phyloP scores from a whole-genome alignment of 495 filamentous ascomycete species.

The Daldinia grandis region DNA sequence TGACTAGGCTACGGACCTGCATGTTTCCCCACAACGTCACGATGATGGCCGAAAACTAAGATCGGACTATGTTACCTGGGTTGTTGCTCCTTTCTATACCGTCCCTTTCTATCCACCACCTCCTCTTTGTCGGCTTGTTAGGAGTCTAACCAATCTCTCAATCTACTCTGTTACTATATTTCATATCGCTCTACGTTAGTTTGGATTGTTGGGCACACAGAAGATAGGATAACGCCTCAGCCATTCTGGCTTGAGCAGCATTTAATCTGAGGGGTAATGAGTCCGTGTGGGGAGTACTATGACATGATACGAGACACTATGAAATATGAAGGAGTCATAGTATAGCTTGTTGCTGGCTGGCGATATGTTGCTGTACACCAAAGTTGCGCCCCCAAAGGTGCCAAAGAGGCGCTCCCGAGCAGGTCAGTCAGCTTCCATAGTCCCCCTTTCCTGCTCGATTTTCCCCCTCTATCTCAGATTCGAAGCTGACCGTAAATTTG shows the following conservation, averaged over 20 bases:
- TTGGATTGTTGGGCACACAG: constrained; percentile 2
- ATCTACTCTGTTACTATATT: neutral
- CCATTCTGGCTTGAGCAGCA: constrained; percentile 13
- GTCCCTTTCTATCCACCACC: constrained; percentile 5
- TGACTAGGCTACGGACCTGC: constrained; percentile 21
- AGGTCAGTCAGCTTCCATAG: constrained; percentile 55
- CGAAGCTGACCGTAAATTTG: constrained; percentile 31
- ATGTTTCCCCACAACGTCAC: constrained; percentile 37
- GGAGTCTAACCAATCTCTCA: constrained; percentile 14
- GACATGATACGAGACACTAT: neutral
- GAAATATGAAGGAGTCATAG: constrained; percentile 11
- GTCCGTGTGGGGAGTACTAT: neutral
- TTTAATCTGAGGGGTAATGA: constrained; percentile 27
- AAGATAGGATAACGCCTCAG: constrained; percentile 4
- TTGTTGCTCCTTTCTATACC: constrained; percentile 17
- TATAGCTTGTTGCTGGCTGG: constrained; percentile 17
- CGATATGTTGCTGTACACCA: constrained; percentile 67
- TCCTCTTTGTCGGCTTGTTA: constrained; percentile 4
- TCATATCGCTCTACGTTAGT: neutral
- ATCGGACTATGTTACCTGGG: constrained; percentile 1
- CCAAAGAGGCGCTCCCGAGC: constrained; percentile 69
- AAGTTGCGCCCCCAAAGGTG: constrained; percentile 64
- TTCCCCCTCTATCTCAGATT: neutral
- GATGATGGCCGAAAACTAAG: constrained; percentile 33
- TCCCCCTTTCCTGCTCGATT: constrained; percentile 20